A percentile compares a stretch with the other conserved stretches of the same genome.
phyloP scores from a whole-genome alignment of 1,284 basidiomycete species.

The Leccinum colubrinum region DNA sequence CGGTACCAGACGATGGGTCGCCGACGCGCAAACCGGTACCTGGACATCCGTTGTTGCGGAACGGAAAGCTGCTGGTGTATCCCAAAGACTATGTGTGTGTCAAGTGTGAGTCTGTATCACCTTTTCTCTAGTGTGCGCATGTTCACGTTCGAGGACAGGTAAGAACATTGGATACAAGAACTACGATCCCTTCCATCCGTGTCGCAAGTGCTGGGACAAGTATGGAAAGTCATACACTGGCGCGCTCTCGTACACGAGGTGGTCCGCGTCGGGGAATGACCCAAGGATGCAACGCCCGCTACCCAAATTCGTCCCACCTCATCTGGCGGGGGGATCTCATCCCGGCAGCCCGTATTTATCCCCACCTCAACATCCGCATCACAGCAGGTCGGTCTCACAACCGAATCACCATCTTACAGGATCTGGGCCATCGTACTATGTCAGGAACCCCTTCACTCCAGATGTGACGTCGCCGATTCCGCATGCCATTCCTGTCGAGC shows the following conservation, averaged over 20 bases:
- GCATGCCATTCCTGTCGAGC: slow-evolving; percentile 50
- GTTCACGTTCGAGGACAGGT: slow-evolving; percentile 39
- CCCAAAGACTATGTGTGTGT: slow-evolving; percentile 57
- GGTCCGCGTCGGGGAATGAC: slow-evolving; percentile 28
- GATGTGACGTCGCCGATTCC: slow-evolving; percentile 38
- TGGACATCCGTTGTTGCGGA: slow-evolving; percentile 60
- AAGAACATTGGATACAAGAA: slow-evolving; percentile 71
- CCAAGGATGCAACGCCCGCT: slow-evolving; percentile 32
- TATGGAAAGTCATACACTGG: slow-evolving; percentile 59
- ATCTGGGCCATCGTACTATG: slow-evolving; percentile 20
- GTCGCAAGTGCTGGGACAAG: slow-evolving; percentile 68
- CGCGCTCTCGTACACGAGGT: slow-evolving; percentile 55
- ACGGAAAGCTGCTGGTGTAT: slow-evolving; percentile 64
- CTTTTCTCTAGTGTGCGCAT: neutral
- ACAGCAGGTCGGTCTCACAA: slow-evolving; percentile 21
- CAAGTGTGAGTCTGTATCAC: slow-evolving; percentile 50
- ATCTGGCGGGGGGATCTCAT: slow-evolving; percentile 10
- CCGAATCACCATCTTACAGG: slow-evolving; percentile 1
- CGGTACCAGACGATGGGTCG: slow-evolving; percentile 44
- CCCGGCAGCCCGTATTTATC: slow-evolving; percentile 25
- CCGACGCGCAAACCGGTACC: slow-evolving; percentile 63
- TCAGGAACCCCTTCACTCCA: slow-evolving; percentile 16
- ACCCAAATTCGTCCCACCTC: slow-evolving; percentile 24
- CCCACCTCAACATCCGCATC: slow-evolving; percentile 13
- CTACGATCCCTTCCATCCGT: slow-evolving; percentile 62